phyloP scores from a whole-genome alignment of 805 yeast genomes.

The Candida sonorensis region DNA sequence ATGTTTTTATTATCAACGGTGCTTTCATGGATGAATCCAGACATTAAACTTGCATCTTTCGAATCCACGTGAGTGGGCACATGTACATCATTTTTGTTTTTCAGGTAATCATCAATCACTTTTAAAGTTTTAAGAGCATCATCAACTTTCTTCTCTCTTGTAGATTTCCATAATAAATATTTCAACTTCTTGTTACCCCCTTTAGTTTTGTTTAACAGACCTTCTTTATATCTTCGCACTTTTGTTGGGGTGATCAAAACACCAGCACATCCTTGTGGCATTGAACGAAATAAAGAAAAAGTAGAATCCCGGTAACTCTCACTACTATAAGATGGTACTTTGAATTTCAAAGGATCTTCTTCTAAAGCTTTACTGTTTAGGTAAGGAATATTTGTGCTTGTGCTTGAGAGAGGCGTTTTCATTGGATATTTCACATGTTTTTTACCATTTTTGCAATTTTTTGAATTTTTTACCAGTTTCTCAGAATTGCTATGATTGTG shows the following conservation, averaged over 20 bases:
- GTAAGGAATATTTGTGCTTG: no score
- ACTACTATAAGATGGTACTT: conserved; percentile 10
- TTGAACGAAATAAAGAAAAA: conserved; percentile 7
- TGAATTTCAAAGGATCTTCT: conserved; percentile 13
- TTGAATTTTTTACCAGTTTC: no score
- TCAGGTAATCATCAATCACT: background rate
- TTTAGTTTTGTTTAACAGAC: conserved; percentile 9
- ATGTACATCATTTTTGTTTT: no score
- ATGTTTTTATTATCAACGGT: no score
- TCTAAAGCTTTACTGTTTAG: conserved; percentile 1
- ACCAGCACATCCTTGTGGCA: conserved; percentile 10
- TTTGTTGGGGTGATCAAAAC: conserved; percentile 19
- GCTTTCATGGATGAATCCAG: no score
- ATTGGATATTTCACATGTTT: no score
- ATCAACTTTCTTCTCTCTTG: conserved; percentile 3
- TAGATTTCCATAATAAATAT: conserved; percentile 10
- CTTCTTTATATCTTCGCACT: conserved; percentile 20
- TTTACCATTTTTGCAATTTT: no score
- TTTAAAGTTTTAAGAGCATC: background rate
- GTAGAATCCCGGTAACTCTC: conserved; percentile 7
- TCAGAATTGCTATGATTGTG: no score
- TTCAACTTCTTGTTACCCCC: conserved; percentile 12
- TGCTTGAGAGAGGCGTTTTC: no score
- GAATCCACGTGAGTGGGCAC: no score
- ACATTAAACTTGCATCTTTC: no score